Evolutionary conservation across 1,284 basidiomycete species (phyloP).

Genomic region (Porogramme epimiltina): DNA sequence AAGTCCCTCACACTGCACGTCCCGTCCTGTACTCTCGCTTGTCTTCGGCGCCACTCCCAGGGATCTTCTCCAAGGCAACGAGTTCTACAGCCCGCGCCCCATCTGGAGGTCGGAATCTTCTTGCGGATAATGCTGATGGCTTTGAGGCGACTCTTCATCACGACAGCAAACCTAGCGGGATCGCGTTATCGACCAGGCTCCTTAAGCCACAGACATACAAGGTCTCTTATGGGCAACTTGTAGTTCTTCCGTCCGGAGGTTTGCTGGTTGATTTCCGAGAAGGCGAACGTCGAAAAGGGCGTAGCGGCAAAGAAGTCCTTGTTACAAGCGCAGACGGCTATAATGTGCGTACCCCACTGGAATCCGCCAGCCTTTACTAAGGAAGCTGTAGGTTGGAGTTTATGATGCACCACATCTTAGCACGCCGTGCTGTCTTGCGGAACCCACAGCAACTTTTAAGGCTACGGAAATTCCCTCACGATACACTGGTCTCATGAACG

Average conservation of each 20-base stretch:
- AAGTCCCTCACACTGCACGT: neutral
- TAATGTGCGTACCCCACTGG: slow-evolving; percentile 27
- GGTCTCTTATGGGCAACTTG: slow-evolving; percentile 47
- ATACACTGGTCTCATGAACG: slow-evolving; percentile 48
- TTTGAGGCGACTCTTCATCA: too few relatives aligned
- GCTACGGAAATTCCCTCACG: slow-evolving; percentile 39
- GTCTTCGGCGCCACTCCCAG: neutral
- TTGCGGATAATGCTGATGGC: too few relatives aligned
- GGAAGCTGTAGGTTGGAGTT: slow-evolving; percentile 39
- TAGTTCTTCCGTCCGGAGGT: slow-evolving; percentile 48
- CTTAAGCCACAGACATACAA: slow-evolving; percentile 50
- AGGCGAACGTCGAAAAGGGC: slow-evolving; percentile 48
- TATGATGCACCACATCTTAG: slow-evolving; percentile 52
- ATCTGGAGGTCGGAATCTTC: too few relatives aligned
- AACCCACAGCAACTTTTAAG: slow-evolving; percentile 39
- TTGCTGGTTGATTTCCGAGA: slow-evolving; percentile 57
- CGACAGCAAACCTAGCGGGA: neutral
- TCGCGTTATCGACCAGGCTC: slow-evolving; percentile 36
- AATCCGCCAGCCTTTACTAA: neutral
- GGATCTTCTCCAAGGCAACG: slow-evolving; percentile 16
- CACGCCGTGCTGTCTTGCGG: slow-evolving; percentile 47
- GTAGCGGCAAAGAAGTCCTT: slow-evolving; percentile 48
- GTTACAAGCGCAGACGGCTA: slow-evolving; percentile 41
- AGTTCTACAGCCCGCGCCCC: slow-evolving; percentile 9
- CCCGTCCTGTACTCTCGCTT: neutral